Percentiles rank a stretch among this genome's conserved stretches.
phyloP scores from a whole-genome alignment of 164 flowering plant genomes.

The Liriodendron chinense region DNA sequence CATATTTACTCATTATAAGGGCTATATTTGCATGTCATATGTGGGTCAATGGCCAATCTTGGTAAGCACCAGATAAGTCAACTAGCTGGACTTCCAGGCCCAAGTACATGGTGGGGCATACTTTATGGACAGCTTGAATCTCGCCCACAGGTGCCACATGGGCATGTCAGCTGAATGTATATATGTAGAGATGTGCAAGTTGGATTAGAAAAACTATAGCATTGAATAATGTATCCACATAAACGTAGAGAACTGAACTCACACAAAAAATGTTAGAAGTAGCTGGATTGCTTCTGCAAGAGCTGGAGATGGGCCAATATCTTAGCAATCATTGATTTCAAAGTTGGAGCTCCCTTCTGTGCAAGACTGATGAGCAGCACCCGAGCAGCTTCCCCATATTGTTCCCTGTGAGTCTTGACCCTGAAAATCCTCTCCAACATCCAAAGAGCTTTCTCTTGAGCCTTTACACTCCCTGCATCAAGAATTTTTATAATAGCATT shows the following conservation, averaged over 20 bases:
- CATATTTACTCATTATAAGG: too few species aligned
- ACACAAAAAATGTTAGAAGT: slow-evolving; percentile 37
- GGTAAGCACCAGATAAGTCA: too few species aligned
- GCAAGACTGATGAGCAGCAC: slow-evolving; percentile 68
- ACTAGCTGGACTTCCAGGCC: too few species aligned
- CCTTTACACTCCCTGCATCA: slow-evolving; percentile 46
- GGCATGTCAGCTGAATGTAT: too few species aligned
- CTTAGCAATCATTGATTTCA: slow-evolving; percentile 58
- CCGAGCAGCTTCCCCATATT: slow-evolving; percentile 64
- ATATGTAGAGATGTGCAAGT: too few species aligned
- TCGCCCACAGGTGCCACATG: too few species aligned
- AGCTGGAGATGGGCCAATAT: slow-evolving; percentile 77
- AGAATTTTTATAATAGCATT: slow-evolving; percentile 47
- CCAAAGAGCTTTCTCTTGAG: slow-evolving; percentile 72
- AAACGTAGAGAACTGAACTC: neutral
- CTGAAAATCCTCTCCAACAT: slow-evolving; percentile 72
- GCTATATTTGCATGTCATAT: too few species aligned
- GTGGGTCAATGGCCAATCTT: too few species aligned
- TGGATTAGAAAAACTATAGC: too few species aligned
- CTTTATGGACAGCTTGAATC: too few species aligned
- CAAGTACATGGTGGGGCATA: too few species aligned
- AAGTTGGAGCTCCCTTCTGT: slow-evolving; percentile 51
- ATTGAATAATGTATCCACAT: neutral
- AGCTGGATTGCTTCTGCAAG: slow-evolving; percentile 77
- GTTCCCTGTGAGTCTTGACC: slow-evolving; percentile 40